phyloP scores from a whole-genome alignment of 139 green algal genomes.

The Tetraselmis striata region DNA sequence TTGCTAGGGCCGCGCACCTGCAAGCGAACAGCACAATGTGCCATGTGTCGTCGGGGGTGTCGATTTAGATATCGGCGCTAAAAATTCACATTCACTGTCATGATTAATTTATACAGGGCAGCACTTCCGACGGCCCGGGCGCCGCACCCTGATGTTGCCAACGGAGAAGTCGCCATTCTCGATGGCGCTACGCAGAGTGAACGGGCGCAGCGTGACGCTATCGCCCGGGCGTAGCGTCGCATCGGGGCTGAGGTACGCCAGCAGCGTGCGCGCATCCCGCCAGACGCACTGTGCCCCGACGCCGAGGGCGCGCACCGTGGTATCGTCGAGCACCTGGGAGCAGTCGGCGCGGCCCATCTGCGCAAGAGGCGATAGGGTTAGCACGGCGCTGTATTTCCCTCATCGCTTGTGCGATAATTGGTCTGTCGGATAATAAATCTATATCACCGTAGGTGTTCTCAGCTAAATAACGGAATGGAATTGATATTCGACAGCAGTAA shows the following conservation, averaged over 20 bases:
- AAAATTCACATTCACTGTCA: too few species aligned
- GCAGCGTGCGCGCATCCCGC: not conserved
- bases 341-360: not conserved
- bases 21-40: not conserved
- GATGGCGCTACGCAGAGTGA: not conserved
- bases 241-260: not conserved
- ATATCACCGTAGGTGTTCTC: too few species aligned
- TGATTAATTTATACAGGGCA: too few species aligned
- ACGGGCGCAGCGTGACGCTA: not conserved
- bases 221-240: not conserved
- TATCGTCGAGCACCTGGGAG: not conserved
- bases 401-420: too few species aligned
- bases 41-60: too few species aligned
- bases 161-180: not conserved
- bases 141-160: not conserved
- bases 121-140: too few species aligned
- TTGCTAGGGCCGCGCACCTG: not conserved
- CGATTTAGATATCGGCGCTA: too few species aligned
- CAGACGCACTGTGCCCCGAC: not conserved
- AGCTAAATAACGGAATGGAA: too few species aligned
- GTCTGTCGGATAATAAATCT: too few species aligned
- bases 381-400: too few species aligned
- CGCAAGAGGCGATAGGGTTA: too few species aligned
- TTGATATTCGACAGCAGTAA: too few species aligned
- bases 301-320: not conserved